These are phyloP conservation scores for Pyrenochaeta sp. DNA, from an alignment of 2,329 filamentous ascomycete species.

Conservation along the genomic window DNA sequence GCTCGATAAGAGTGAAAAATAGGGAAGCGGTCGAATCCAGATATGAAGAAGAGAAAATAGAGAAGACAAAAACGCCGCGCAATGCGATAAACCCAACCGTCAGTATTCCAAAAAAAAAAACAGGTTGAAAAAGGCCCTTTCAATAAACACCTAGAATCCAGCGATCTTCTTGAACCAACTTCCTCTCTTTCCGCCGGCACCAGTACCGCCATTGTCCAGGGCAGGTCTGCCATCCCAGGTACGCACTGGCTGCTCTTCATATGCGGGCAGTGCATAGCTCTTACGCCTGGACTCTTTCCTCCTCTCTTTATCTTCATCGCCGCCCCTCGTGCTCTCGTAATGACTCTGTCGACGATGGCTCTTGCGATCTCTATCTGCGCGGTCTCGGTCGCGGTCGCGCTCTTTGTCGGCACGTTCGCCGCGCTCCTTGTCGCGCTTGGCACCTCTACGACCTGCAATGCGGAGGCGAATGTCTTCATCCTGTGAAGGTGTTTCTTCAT, in stretches of 20 bases:
- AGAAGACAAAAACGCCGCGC: constrained; percentile 15
- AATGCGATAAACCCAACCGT: constrained; percentile 7
- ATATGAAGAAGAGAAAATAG: no score
- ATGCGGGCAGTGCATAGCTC: constrained; percentile 37
- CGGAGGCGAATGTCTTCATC: constrained; percentile 52
- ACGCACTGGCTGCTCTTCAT: constrained; percentile 44
- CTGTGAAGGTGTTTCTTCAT: constrained; percentile 47
- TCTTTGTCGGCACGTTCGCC: constrained; percentile 38
- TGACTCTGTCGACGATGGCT: constrained; percentile 36
- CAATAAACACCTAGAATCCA: constrained; percentile 22
- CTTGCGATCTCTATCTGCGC: constrained; percentile 33
- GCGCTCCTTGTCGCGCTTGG: constrained; percentile 41
- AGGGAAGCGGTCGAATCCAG: neutral
- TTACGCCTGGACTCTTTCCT: constrained; percentile 40
- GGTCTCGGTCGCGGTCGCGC: constrained; percentile 35
- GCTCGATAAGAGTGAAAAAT: neutral
- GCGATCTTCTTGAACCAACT: constrained; percentile 60
- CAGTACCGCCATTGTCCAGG: constrained; percentile 23
- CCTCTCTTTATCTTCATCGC: constrained; percentile 30
- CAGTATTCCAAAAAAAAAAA: neutral
- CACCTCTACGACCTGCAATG: constrained; percentile 40
- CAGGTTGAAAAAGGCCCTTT: neutral
- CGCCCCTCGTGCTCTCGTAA: constrained; percentile 29
- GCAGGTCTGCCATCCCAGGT: constrained; percentile 54
- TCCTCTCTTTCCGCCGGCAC: constrained; percentile 47